Conservation (phyloP, 306 rosid genomes). For the Fagus crenata region DNA sequence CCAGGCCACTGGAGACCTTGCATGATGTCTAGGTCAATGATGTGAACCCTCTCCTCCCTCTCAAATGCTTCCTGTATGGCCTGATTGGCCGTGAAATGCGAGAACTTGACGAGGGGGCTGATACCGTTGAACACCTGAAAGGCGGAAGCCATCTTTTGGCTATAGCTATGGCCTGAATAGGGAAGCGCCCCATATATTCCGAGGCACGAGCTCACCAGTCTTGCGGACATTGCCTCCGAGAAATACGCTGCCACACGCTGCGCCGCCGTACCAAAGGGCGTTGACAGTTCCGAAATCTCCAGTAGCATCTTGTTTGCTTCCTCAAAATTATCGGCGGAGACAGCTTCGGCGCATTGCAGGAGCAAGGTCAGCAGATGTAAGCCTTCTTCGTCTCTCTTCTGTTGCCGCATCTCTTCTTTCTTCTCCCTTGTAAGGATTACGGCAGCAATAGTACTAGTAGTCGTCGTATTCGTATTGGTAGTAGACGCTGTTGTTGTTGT, state of each 20-base stretch:
- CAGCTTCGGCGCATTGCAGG: constrained; percentile 94
- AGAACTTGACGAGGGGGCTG: constrained; percentile 90
- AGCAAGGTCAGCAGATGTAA: constrained; percentile 79
- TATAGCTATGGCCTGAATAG: constrained; percentile 31
- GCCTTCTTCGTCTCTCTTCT: constrained; percentile 85
- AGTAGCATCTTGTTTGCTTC: constrained; percentile 80
- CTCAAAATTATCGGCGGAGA: constrained; percentile 78
- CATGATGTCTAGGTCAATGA: constrained; percentile 94
- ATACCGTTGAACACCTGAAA: constrained; percentile 97
- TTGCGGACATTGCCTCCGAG: constrained; percentile 96
- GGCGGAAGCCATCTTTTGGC: constrained; percentile 89
- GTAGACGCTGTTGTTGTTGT: neutral
- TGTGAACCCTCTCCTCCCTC: constrained; percentile 85
- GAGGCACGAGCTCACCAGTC: constrained; percentile 83
- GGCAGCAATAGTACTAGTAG: constrained; percentile 3
- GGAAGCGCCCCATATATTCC: constrained; percentile 84
- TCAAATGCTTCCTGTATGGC: constrained; percentile 97
- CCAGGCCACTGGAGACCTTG: constrained; percentile 99
- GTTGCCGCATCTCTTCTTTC: constrained; percentile 73
- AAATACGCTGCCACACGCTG: constrained; percentile 96
- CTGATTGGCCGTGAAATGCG: constrained; percentile 96
- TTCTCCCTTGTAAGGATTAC: constrained; percentile 46
- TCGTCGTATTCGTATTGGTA: neutral
- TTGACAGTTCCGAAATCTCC: constrained; percentile 82
- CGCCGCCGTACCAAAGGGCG: constrained; percentile 91